Evolutionary conservation across 768 basidiomycete genomes (phyloP), one percentile per base, ranked within the genome.

Genomic region (Kwoniella heveanensis): DNA sequence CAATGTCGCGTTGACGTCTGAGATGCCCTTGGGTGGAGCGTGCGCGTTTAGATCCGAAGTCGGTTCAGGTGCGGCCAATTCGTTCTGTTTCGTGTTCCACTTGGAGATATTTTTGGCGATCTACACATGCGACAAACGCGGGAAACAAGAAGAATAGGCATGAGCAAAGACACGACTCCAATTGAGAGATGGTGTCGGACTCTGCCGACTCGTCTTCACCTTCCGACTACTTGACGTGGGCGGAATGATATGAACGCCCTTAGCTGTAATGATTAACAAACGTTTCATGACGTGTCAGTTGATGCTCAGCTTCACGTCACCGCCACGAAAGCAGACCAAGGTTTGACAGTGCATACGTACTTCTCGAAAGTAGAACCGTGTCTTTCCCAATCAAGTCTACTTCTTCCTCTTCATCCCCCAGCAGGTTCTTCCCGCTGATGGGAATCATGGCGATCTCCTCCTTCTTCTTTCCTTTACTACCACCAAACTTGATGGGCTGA

Each of bases 31-130:
- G 2, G 73, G 68, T 7, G 60, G 62, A 1, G 54, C 64, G 17
- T 58, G 19, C 21, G 30, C 19, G 30, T 54, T 51, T 3, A 56
- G 24, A 10, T 39, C 61, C 10, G n/a, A 32, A 6, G 37, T 27
- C 19, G 53, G 48, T 48, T 54, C 67, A 10, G 72, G 72, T 10
- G 67, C 61, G 4, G 68, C 63, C 54, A 96, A 84, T 73, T 92
- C 94, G 80, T 88, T 89, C 80, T 95, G 91, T 10, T 94, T 91
- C 82, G 88, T 89, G 77, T 94, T 98, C 96, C 95, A 99, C 78
- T 98, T 97, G 73, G 85, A 88, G 76, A 99, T 97, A 73, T 93
- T 92, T 78, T 85, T 90, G 53, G 86, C 90, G 49, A 88, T 90
- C 91, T 96, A 76, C 60, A 44, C 39, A 9, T 4, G 39, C 39